These are phyloP conservation scores for Allium sativum DNA, from an alignment of 106 monocot genomes.

Conservation along the genomic window DNA sequence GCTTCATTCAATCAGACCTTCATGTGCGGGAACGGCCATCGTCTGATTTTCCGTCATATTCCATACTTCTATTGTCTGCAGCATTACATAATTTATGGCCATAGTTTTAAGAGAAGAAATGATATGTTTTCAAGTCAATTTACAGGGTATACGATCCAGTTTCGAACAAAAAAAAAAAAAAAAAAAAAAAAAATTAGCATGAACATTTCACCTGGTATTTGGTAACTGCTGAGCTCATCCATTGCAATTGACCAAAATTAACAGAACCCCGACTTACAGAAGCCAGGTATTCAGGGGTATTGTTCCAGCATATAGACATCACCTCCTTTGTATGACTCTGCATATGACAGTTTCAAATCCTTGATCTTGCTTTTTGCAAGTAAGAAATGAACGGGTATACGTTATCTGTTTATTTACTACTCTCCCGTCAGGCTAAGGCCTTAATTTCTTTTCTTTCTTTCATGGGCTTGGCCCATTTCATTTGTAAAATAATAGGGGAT, in stretches of 20 bases:
- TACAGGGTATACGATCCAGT: too few species aligned
- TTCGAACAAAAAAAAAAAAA: background rate
- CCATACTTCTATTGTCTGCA: conserved; percentile 80
- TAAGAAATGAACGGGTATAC: too few species aligned
- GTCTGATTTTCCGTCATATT: conserved; percentile 55
- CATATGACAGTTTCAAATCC: background rate
- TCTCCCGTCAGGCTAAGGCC: too few species aligned
- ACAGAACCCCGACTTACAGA: conserved; percentile 81
- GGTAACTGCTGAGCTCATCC: conserved; percentile 74
- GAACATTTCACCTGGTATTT: conserved; percentile 48
- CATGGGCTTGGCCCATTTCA: too few species aligned
- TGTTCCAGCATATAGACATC: conserved; percentile 75
- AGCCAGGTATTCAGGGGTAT: conserved; percentile 67
- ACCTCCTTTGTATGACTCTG: conserved; percentile 77
- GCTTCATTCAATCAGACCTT: conserved; percentile 62
- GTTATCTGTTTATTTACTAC: too few species aligned
- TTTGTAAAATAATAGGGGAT: too few species aligned
- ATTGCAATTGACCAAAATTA: conserved; percentile 68
- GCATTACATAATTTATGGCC: too few species aligned
- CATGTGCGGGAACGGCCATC: conserved; percentile 56
- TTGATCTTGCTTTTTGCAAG: background rate
- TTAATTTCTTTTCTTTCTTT: too few species aligned
- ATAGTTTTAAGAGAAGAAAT: background rate
- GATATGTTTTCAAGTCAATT: background rate
- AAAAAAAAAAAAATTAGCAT: too few species aligned